Evolutionary conservation across 2,329 filamentous ascomycete genomes (phyloP).

Genomic region (Aspergillus chevalieri): DNA sequence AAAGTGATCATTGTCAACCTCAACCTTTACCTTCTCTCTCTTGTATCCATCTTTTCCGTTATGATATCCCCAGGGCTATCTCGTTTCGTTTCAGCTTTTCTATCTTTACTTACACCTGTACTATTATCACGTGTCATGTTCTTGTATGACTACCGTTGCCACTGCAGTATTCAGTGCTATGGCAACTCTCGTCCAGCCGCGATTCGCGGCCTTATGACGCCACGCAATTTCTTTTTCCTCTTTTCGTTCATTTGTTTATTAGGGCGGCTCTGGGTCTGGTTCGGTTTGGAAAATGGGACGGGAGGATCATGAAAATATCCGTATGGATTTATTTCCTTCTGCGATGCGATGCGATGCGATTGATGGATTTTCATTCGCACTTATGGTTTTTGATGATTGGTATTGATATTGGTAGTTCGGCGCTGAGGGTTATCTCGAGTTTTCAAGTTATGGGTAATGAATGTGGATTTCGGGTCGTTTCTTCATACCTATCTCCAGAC

Average conservation of each 20-base stretch:
- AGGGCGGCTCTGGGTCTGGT: too few species aligned
- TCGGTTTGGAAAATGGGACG: not conserved
- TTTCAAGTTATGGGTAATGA: too few species aligned
- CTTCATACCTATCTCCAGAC: too few species aligned
- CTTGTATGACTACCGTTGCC: conserved; percentile 14
- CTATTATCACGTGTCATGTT: conserved; percentile 23
- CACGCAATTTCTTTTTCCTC: not conserved
- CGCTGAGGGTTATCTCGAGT: too few species aligned
- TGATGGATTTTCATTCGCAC: not conserved
- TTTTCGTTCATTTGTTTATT: not conserved
- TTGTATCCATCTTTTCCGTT: not conserved
- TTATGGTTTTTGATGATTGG: too few species aligned
- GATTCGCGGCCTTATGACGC: not conserved
- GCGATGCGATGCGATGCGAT: not conserved
- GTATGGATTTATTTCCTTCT: not conserved
- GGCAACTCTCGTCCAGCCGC: too few species aligned
- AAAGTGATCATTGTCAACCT: conserved; percentile 12
- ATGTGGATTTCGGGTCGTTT: not conserved
- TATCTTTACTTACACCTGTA: conserved; percentile 12
- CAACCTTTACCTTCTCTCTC: not conserved
- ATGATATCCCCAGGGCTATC: too few species aligned
- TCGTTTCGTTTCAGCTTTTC: too few species aligned
- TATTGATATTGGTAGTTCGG: too few species aligned
- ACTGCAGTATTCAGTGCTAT: too few species aligned
- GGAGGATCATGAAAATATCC: not conserved